Evolutionary conservation across 805 yeast genomes (phyloP), one percentile per base, ranked within the genome.

Genomic region (Pichia eremophila): DNA sequence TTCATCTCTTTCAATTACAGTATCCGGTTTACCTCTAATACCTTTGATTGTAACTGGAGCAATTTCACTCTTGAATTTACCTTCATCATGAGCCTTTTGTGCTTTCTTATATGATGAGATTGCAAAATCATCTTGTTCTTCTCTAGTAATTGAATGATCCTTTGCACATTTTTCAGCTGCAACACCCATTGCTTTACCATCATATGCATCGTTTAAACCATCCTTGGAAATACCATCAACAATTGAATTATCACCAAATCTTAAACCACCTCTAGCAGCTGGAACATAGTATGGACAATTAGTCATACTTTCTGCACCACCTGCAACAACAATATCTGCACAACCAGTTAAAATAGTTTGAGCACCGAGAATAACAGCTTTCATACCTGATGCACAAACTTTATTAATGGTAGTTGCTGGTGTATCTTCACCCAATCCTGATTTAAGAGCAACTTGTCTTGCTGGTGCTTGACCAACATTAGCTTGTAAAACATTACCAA

Each of bases 221-320:
- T 93, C 99, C 63, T 82, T 82, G 66, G 83, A 85, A 51, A 93
- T 69, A 62, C 96, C 98, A 64, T 93, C 99, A 43, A 90, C 80
- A 53, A 91, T 57, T 22, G 73, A 57, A 46, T 81, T 68, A 54
- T 86, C 91, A 59, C 99, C 99, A 62, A 80, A 93, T 73, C 91
- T 85, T 58, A 88, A 81, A 57, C 98, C 98, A 41, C 72, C 61
- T 71, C 99, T 85, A 40, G 93, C 89, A 49, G 79, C 64, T 49
- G 95, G 93, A 48, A 87, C 62, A 65, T 91, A 91, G 75, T 90
- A 91, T 46, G 99, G 99, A 35, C 90, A 79, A 65, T 93, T 91
- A 51, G 96, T 74, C 99, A 93, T 91, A 49, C 95, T 84, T 71
- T 93, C 99, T 57, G 96, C 93, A 63, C 99, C 99, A 57, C 98